A percentile compares a stretch with the other conserved stretches of the same genome.
phyloP scores from a whole-genome alignment of 192 early-diverging fungal genomes.

The Umbelopsis sp. region DNA sequence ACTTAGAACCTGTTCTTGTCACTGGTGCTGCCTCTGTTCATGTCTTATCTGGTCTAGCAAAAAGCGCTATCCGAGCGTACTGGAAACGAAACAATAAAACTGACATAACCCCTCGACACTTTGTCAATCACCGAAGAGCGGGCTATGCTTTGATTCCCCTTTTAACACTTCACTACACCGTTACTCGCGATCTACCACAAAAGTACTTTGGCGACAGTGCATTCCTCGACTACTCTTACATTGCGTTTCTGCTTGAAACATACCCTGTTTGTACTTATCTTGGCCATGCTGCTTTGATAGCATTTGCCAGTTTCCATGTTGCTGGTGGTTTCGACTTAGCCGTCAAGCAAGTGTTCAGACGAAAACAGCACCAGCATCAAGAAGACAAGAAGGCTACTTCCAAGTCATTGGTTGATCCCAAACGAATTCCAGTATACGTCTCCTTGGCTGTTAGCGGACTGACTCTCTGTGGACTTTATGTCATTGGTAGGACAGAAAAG shows the following conservation, averaged over 20 bases:
- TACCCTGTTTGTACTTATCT: slow-evolving; percentile 21
- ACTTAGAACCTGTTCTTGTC: slow-evolving; percentile 30
- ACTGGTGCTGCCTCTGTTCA: slow-evolving; percentile 24
- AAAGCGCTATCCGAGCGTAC: slow-evolving; percentile 16
- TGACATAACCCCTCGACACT: background rate
- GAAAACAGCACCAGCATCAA: background rate
- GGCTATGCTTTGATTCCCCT: slow-evolving; percentile 31
- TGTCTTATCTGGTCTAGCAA: slow-evolving; percentile 21
- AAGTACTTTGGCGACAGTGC: slow-evolving; percentile 32
- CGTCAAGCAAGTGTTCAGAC: background rate
- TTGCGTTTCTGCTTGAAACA: slow-evolving; percentile 33
- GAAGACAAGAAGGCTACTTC: background rate
- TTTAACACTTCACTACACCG: slow-evolving; percentile 20
- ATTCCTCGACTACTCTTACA: slow-evolving; percentile 32
- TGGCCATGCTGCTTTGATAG: slow-evolving; percentile 20
- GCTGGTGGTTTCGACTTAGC: slow-evolving; percentile 9
- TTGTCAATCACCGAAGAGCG: slow-evolving; percentile 8
- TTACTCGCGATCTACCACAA: slow-evolving; percentile 20
- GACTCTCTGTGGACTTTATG: background rate
- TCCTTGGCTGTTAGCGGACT: background rate
- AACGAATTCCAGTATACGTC: background rate
- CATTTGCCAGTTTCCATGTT: slow-evolving; percentile 19
- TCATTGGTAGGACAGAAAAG: background rate
- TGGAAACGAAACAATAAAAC: background rate
- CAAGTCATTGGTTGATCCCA: background rate